phyloP scores from a whole-genome alignment of 2,329 filamentous ascomycete species.

The Didymella pinodella region DNA sequence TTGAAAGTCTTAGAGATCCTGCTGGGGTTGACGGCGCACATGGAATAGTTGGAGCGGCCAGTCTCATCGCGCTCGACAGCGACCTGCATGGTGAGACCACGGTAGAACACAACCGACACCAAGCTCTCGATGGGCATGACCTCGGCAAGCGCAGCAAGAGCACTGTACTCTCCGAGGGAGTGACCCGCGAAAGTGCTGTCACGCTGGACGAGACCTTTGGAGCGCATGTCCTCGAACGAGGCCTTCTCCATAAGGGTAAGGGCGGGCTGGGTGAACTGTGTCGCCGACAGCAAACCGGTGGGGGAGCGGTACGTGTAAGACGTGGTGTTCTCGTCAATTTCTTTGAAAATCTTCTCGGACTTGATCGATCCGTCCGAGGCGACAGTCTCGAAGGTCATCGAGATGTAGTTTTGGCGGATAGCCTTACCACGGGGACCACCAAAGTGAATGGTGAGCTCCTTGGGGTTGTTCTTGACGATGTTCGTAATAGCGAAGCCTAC shows the following conservation, averaged over 20 bases:
- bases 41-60: conserved; percentile 96
- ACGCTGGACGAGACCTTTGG: conserved; percentile 92
- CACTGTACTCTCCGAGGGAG: conserved; percentile 97
- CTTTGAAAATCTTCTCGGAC: conserved; percentile 99
- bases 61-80: conserved; percentile 94
- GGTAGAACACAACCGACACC: conserved; percentile 99
- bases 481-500: conserved; percentile 95
- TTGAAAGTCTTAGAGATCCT: conserved; percentile 99
- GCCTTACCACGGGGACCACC: conserved; percentile 96
- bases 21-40: conserved; percentile 99
- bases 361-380: conserved; percentile 90
- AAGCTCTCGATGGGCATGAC: conserved; percentile 99
- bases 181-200: conserved; percentile 98
- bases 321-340: conserved; percentile 88
- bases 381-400: conserved; percentile 99
- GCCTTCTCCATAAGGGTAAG: conserved; percentile 99
- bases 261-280: conserved; percentile 97
- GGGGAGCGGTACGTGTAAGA: conserved; percentile 98
- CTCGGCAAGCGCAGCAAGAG: conserved; percentile 91
- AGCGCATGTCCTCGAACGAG: conserved; percentile 98
- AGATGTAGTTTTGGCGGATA: conserved; percentile 98
- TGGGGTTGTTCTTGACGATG: conserved; percentile 99
- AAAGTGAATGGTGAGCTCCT: conserved; percentile 98
- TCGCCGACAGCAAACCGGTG: conserved; percentile 91
- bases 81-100: conserved; percentile 98